Evolutionary conservation across 805 yeast genomes (phyloP).

Genomic region (Suhomyces prunicola): DNA sequence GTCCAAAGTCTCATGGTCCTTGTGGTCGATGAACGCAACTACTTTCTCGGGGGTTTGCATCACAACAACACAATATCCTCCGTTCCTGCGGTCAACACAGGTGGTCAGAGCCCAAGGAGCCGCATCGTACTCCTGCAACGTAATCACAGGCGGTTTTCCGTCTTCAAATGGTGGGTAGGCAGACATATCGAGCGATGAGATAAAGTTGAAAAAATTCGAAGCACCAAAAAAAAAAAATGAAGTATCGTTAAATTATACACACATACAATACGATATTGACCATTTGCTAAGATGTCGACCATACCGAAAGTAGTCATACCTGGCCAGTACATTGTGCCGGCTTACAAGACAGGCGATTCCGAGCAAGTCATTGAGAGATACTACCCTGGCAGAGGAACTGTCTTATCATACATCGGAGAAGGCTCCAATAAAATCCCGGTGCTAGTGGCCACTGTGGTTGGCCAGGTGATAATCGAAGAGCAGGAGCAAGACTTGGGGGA

Average conservation of each 20-base stretch:
- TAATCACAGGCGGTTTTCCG: slow-evolving; percentile 46
- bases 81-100: slow-evolving; percentile 41
- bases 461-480: slow-evolving; percentile 44
- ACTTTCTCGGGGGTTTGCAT: slow-evolving; percentile 42
- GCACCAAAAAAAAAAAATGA: neutral
- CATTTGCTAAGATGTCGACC: neutral
- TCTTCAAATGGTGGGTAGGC: slow-evolving; percentile 42
- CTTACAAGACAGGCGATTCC: slow-evolving; percentile 30
- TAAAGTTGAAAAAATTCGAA: neutral
- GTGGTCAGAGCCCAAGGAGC: slow-evolving; percentile 52
- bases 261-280: neutral
- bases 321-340: slow-evolving; percentile 74
- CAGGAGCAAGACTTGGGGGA: slow-evolving; percentile 8
- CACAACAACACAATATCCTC: slow-evolving; percentile 42
- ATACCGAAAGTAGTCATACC: slow-evolving; percentile 40
- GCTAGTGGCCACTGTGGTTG: slow-evolving; percentile 61
- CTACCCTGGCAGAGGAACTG: slow-evolving; percentile 64
- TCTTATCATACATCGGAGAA: slow-evolving; percentile 44
- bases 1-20: slow-evolving; percentile 39
- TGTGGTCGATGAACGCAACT: slow-evolving; percentile 41
- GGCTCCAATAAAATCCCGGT: slow-evolving; percentile 36
- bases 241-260: neutral
- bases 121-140: slow-evolving; percentile 46
- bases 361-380: slow-evolving; percentile 42
- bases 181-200: slow-evolving; percentile 5